A percentile compares a stretch with the other conserved stretches of the same genome.
Conservation (phyloP, 2,329 filamentous ascomycete genomes). For the Sclerotinia borealis region DNA sequence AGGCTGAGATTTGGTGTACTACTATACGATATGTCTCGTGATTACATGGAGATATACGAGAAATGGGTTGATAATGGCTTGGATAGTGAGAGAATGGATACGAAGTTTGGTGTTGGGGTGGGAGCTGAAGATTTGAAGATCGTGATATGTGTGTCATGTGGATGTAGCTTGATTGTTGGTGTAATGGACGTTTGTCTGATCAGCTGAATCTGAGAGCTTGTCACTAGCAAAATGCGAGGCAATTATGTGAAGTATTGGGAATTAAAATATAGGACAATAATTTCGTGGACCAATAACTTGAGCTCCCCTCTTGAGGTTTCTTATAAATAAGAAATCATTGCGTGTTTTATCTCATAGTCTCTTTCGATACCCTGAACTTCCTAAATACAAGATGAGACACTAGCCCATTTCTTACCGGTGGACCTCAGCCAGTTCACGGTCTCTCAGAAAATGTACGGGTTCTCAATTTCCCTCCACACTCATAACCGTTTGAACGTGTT, state of each 20-base stretch:
- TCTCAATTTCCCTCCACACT: not conserved
- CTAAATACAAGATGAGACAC: not conserved
- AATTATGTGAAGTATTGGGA: not conserved
- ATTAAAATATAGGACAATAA: not conserved
- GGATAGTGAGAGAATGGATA: not conserved
- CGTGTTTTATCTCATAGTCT: not conserved
- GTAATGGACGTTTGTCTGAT: not conserved
- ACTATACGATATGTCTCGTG: not conserved
- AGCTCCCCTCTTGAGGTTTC: not conserved
- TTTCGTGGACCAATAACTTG: not conserved
- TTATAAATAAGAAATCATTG: not conserved
- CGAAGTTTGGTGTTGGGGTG: not conserved
- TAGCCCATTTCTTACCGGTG: not conserved
- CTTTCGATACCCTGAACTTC: not conserved
- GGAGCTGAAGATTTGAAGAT: not conserved
- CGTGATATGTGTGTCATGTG: not conserved
- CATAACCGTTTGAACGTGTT: constrained; percentile 26
- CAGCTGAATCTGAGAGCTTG: not conserved
- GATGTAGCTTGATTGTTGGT: not conserved
- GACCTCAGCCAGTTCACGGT: not conserved
- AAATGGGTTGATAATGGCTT: not conserved
- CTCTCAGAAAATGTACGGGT: not conserved
- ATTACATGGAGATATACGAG: not conserved
- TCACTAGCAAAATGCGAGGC: too few relatives aligned
- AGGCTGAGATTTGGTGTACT: not conserved